Conservation (phyloP, 1,284 basidiomycete species). For the Tylopilus orsonianus region DNA sequence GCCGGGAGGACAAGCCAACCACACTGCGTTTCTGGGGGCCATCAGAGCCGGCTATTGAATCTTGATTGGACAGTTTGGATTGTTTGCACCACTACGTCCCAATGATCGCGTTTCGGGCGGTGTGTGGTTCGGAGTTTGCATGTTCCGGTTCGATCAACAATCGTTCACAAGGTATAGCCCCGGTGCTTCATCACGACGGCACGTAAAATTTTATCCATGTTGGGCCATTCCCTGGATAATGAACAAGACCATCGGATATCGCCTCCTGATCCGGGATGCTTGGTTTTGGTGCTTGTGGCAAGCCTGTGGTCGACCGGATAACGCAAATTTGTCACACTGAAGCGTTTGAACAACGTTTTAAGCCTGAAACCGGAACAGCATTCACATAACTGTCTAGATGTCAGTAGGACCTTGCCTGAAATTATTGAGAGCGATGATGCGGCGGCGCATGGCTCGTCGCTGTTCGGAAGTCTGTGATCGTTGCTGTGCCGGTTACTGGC, state of each 20-base stretch:
- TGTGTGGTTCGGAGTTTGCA: conserved; percentile 6
- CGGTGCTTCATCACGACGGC: conserved; percentile 1
- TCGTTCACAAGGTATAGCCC: conserved; percentile 10
- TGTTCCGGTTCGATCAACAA: conserved; percentile 9
- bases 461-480: conserved; percentile 4
- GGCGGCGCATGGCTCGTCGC: conserved; percentile 9
- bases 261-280: background rate
- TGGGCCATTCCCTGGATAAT: background rate
- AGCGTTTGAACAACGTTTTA: background rate
- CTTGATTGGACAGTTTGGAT: background rate
- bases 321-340: background rate
- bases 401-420: too few relatives aligned
- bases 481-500: conserved; percentile 10
- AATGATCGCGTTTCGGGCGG: background rate
- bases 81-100: background rate
- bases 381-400: conserved; percentile 6
- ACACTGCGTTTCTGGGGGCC: too few relatives aligned
- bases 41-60: too few relatives aligned
- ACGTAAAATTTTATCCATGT: conserved; percentile 21
- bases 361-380: conserved; percentile 1
- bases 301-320: background rate
- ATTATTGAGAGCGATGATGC: background rate
- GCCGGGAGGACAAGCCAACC: background rate
- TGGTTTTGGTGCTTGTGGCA: background rate
- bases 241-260: background rate